Base-by-base conservation (phyloP, 23 red algal genomes). In the Agarophyton chilense region DNA sequence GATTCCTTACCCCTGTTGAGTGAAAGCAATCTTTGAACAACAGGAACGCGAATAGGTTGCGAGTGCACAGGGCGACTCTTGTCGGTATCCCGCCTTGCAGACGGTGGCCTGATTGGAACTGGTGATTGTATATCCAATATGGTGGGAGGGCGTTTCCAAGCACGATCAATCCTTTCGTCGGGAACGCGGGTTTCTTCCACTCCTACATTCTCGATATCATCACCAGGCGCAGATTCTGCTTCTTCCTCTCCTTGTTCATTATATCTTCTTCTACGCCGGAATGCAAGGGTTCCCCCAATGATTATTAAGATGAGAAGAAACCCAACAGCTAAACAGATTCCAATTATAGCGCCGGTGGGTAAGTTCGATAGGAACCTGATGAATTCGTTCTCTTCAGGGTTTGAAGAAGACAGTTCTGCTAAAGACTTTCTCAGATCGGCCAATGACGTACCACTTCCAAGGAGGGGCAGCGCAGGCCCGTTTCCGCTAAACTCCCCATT, bases 351-450 rank as follows among this genome's bases (percentile, higher is more conserved):
- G 17, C 21, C 68, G 10, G 34, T 74, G 19, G 68, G 43, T 19
- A 74, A 29, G 0, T 47, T 74, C 18, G 68, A 74, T 10, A 74
- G 5, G 38, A 49, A 46, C 0, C 40, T 40, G 17, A 74, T 28
- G 41, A 74, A 74, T 3, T 49, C 2, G 9, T 46, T 74, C n/a
- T 1, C 8, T 13, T 4, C 9, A 21, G 38, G 9, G 11, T 24
- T 28, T 25, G 68, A 74, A 7, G 64, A 70, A 4, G 68, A 18
- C n/a, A 43, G 38, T 46, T 74, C 24, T 24, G 40, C 8, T 19
- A 74, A 74, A 18, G 68, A 74, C 43, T 74, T 74, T 47, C 68
- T 43, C 43, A 74, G 33, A 29, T 74, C 68, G 43, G 68, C 45
- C 10, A 74, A 25, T 49, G 68, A 74, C 47, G 68, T 29, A 10